Conservation (phyloP, 1,284 basidiomycete species). For the Trichosporon sp. region DNA sequence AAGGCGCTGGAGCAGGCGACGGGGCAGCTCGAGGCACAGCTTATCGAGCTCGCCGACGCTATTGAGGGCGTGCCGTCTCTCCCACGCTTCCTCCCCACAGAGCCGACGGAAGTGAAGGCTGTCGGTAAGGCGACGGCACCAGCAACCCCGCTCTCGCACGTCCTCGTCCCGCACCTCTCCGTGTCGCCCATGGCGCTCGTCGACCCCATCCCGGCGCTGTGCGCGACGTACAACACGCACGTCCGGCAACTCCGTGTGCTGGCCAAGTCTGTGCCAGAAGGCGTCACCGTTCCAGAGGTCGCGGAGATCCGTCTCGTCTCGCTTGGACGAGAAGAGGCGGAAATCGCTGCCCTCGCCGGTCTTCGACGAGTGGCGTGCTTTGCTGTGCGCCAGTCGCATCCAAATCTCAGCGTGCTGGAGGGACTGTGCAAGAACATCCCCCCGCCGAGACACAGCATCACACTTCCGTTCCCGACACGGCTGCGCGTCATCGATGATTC, state of each 20-base stretch:
- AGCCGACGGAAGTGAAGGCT: conserved; percentile 26
- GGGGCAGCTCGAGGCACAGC: conserved; percentile 43
- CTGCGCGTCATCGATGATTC: conserved; percentile 22
- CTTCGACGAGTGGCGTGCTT: conserved; percentile 71
- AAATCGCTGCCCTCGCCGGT: conserved; percentile 67
- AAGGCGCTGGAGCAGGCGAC: conserved; percentile 69
- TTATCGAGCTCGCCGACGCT: conserved; percentile 42
- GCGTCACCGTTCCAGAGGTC: background rate
- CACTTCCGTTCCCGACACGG: conserved; percentile 56
- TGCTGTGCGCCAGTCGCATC: conserved; percentile 59
- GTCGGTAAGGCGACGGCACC: background rate
- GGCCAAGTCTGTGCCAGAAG: background rate
- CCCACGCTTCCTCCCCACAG: conserved; percentile 40
- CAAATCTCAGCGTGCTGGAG: conserved; percentile 34
- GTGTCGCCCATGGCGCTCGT: conserved; percentile 48
- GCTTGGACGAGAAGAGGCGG: conserved; percentile 69
- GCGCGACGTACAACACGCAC: conserved; percentile 52
- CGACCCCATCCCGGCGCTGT: conserved; percentile 46
- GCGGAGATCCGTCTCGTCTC: conserved; percentile 64
- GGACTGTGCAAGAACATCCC: conserved; percentile 46
- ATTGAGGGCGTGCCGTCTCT: conserved; percentile 39
- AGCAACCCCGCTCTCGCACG: conserved; percentile 35
- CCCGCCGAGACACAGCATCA: conserved; percentile 47
- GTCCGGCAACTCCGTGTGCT: conserved; percentile 39
- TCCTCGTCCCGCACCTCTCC: conserved; percentile 47